Percentiles rank a stretch among this genome's conserved stretches.
These are phyloP conservation scores for Chloris gayana DNA, from an alignment of 176 grass and related monocot species.

Conservation along the genomic window DNA sequence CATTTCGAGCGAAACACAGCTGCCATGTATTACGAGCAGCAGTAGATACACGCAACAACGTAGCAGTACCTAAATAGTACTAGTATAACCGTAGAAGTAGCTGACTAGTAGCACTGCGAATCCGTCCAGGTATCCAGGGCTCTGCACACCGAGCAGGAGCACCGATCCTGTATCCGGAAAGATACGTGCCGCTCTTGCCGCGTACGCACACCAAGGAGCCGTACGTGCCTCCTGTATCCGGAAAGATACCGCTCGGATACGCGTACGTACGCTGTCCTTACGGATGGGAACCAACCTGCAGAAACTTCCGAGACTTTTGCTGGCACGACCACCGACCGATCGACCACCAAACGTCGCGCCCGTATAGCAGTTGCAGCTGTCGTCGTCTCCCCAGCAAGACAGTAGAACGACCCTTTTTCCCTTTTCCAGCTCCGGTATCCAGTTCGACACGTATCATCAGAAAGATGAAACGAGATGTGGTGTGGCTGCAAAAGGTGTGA, in stretches of 20 bases:
- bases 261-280: not conserved
- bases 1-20: too few species aligned
- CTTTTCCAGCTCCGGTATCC: not conserved
- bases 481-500: not conserved
- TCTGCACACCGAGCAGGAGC: too few species aligned
- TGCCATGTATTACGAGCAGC: too few species aligned
- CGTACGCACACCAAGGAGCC: too few species aligned
- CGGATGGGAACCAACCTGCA: not conserved
- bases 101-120: too few species aligned
- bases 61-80: too few species aligned
- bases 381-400: not conserved
- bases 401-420: not conserved
- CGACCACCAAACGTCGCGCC: not conserved
- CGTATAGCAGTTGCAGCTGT: not conserved
- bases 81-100: too few species aligned
- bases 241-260: not conserved
- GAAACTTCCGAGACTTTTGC: not conserved
- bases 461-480: not conserved
- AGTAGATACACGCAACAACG: too few species aligned
- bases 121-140: too few species aligned
- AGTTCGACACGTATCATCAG: not conserved
- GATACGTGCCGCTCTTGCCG: not conserved
- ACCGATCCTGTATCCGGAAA: not conserved
- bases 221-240: not conserved
- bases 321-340: not conserved